Evolutionary conservation across 176 grass and related monocot genomes (phyloP).

Genomic region (Raddia distichophylla): DNA sequence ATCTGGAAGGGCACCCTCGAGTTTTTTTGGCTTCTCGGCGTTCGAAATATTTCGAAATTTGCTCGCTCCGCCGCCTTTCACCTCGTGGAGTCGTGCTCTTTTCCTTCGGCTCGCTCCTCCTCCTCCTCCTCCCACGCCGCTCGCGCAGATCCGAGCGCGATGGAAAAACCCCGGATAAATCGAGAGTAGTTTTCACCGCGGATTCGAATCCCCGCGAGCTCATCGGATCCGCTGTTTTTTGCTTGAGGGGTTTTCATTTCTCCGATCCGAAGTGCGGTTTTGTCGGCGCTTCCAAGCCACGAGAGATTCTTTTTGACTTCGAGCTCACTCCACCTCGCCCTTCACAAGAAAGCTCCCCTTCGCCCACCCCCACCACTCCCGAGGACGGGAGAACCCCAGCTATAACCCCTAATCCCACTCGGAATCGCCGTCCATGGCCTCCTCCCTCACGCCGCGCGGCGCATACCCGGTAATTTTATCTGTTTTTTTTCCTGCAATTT

Average conservation of each 20-base stretch:
- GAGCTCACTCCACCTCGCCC: slow-evolving; percentile 59
- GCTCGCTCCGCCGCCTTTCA: slow-evolving; percentile 24
- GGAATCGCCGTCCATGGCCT: slow-evolving; percentile 45
- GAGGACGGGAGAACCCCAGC: slow-evolving; percentile 26
- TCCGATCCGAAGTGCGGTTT: slow-evolving; percentile 7
- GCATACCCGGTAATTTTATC: slow-evolving; percentile 51
- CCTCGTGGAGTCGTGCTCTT: not conserved
- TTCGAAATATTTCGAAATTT: slow-evolving; percentile 83
- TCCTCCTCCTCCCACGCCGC: not conserved
- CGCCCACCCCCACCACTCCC: slow-evolving; percentile 33
- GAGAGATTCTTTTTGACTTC: slow-evolving; percentile 54
- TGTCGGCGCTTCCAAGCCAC: slow-evolving; percentile 60
- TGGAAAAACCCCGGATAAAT: not conserved
- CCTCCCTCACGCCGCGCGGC: slow-evolving; percentile 54
- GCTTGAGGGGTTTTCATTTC: slow-evolving; percentile 8
- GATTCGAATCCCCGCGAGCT: not conserved
- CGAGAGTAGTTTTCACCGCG: not conserved
- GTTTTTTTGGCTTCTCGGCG: not conserved
- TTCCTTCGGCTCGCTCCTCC: not conserved
- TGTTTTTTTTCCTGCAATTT: not conserved
- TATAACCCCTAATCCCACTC: slow-evolving; percentile 43
- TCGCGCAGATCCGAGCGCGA: slow-evolving; percentile 42
- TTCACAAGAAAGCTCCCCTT: slow-evolving; percentile 59
- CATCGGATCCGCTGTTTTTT: slow-evolving; percentile 1
- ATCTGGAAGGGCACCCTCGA: slow-evolving; percentile 8